Base-by-base conservation (phyloP, 1,139 yeast genomes). In the Candida sojae region DNA sequence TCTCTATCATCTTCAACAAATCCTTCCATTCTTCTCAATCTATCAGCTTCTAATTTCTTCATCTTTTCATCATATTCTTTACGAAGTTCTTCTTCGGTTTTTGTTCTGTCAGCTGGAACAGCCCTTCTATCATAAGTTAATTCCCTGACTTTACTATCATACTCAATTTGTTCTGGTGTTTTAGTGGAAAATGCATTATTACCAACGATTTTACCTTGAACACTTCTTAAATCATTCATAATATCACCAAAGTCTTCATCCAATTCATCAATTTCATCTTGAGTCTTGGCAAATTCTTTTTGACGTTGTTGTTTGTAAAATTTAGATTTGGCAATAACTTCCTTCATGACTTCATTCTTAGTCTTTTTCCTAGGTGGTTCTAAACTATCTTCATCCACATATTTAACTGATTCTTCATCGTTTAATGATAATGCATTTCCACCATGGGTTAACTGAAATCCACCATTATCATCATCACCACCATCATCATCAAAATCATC, bases 321-420 rank as follows among this genome's bases (percentile, higher is more conserved):
- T 64, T 95, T 95, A 9, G 97, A 90, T 67, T 95, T 95, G 39
- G 97, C 96, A 54, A 95, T 93, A 48, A 95, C 82, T 66, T 95
- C 99, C 59, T 89, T 85, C 99, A 95, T 93, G 38, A 95, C 96
- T 66, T 95, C 99, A 40, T 90, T 88, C 63, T 93, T 92, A 30
- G 93, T 81, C 70, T 91, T 95, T 65, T 87, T 89, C 51, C 83
- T 80, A 30, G 75, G 73, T 6, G 76, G 73, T 8, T 57, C 17
- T 25, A 61, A 45, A 28, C 58, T 57, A 45, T 73, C 80, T 40
- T 69, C 79, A 42, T 70, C 76, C 6, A 60, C 67, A 35, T 66
- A 73, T 11, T 58, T 64, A 9, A 60, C 58, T 13, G 55, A 57
- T 1, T 71, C 77, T n/a, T 72, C 81, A 11, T 70, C 79, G 39